Evolutionary conservation across 345 rosid genomes (phyloP).

Genomic region (Atalantia buxifolia): DNA sequence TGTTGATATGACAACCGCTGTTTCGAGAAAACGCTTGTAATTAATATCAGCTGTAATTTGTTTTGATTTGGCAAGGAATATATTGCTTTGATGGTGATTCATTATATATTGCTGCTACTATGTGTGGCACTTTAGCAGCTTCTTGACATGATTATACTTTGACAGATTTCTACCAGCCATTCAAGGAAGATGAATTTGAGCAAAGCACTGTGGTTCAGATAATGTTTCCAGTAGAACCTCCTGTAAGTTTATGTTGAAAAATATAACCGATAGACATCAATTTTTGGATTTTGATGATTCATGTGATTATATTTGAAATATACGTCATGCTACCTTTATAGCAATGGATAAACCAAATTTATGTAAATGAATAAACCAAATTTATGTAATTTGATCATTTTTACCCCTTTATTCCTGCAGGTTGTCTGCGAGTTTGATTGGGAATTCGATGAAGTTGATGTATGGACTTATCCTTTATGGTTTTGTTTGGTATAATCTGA

Average conservation of each 20-base stretch:
- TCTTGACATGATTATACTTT: constrained; percentile 5
- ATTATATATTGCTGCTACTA: neutral
- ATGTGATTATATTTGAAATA: neutral
- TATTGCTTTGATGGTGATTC: neutral
- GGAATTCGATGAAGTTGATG: constrained; percentile 88
- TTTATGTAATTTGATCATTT: constrained; percentile 13
- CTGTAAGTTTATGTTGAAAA: constrained; percentile 44
- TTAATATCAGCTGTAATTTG: neutral
- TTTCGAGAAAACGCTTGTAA: neutral
- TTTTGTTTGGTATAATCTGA: neutral
- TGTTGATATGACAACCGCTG: neutral
- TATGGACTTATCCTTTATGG: constrained; percentile 25
- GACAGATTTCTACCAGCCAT: constrained; percentile 86
- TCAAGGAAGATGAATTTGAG: constrained; percentile 82
- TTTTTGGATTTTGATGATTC: constrained; percentile 7
- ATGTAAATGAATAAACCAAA: neutral
- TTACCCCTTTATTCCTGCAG: constrained; percentile 43
- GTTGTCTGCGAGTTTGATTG: constrained; percentile 93
- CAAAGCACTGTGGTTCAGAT: constrained; percentile 85
- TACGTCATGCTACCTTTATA: neutral
- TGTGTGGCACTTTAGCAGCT: neutral
- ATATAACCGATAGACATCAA: neutral
- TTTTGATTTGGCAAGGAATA: neutral
- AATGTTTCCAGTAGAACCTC: constrained; percentile 76
- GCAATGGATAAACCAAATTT: neutral